Evolutionary conservation across 352 stramenopile genomes (phyloP), one percentile per base, ranked within the genome.

Genomic region (Phytophthora fragariaefolia): DNA sequence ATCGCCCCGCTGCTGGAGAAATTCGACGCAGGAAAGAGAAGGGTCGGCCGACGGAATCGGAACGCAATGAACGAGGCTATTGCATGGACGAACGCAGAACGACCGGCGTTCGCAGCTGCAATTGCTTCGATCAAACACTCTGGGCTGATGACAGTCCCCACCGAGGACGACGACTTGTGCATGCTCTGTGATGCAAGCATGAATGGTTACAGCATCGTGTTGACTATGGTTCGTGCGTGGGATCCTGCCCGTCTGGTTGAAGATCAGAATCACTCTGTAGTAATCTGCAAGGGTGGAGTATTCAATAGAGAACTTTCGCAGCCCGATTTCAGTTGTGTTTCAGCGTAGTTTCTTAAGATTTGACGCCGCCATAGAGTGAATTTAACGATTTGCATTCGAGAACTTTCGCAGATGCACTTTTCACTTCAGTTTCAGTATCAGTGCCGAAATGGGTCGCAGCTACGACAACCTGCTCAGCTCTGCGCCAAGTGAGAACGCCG

Each of bases 211-310:
- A 49, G 13, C 20, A 42, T 60, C 5, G 1, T 43, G 6, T 13
- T 20, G 0, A 43, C 34, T 9, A 1, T 62, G 23, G 55, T 72
- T 1, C 20, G 17, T 0, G 1, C n/a, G 0, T 66, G 26, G 38
- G 24, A 65, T n/a, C 4, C 6, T 4, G 24, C 17, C 3, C 12
- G 46, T 3, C 43, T 22, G 1, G 38, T 77, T 1, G 27, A 58
- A 10, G 45, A 65, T 8, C 56, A 70, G 32, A 12, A 66, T 0
- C 58, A 77, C 12, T 28, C 32, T n/a, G n/a, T 72, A 3, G 40
- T 69, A 0, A 48, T 59, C 0, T 78, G 54, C 26, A 61, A 66
- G 23, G 62, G 50, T 4, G 54, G 55, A 0, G 13, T 52, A 8
- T 71, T 66, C 36, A 45, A 23, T 15, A 46, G 36, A 45, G 36